Evolutionary conservation across 176 grass and related monocot genomes (phyloP).

Genomic region (Carex scoparia): DNA sequence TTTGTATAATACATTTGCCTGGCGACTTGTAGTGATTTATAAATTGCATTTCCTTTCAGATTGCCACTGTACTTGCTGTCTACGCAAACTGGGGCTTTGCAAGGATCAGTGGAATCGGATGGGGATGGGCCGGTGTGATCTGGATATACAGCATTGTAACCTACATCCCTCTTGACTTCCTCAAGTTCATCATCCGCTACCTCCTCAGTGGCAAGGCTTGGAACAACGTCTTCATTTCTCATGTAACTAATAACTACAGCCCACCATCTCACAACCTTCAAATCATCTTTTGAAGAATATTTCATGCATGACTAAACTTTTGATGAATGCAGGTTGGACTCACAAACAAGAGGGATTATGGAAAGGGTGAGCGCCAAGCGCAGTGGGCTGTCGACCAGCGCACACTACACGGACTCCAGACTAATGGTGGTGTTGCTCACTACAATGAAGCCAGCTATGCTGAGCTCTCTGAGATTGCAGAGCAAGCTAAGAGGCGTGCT

Average conservation of each 20-base stretch:
- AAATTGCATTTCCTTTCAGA: conserved; percentile 10
- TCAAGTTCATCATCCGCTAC: conserved; percentile 92
- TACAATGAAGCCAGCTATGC: conserved; percentile 49
- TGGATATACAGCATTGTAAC: conserved; percentile 86
- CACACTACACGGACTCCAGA: conserved; percentile 64
- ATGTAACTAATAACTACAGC: conserved; percentile 28
- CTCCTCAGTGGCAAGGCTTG: conserved; percentile 79
- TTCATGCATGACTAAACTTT: background rate
- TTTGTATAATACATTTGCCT: background rate
- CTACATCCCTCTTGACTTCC: conserved; percentile 84
- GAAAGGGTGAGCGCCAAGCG: conserved; percentile 76
- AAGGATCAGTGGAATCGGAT: conserved; percentile 77
- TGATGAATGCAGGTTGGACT: conserved; percentile 53
- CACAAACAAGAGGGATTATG: conserved; percentile 67
- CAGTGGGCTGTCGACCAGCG: conserved; percentile 88
- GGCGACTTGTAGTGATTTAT: background rate
- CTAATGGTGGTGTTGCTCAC: conserved; percentile 25
- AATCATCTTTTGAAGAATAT: background rate
- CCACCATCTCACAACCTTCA: background rate
- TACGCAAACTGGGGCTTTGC: conserved; percentile 83
- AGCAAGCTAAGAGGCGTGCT: conserved; percentile 76
- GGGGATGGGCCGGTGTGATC: conserved; percentile 80
- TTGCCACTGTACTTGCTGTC: conserved; percentile 78
- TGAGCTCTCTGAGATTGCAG: conserved; percentile 87
- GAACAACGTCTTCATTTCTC: conserved; percentile 50